Conservation (phyloP, 2,329 filamentous ascomycete species). For the Alternaria ethzedia region DNA sequence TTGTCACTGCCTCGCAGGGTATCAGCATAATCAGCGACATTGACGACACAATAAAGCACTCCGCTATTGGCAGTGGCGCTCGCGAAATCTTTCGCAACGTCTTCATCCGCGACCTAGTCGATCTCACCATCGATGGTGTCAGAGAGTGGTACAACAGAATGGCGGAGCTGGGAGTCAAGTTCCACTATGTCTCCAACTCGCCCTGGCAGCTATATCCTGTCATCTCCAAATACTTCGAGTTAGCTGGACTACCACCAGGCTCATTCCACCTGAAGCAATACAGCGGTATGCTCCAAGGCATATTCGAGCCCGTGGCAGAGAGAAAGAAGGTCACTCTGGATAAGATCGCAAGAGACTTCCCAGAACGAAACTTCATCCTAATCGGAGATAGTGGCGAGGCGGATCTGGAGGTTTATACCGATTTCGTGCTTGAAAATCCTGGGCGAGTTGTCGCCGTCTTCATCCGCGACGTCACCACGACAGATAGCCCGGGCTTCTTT, state of each 20-base stretch:
- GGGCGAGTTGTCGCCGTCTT: slow-evolving; percentile 85
- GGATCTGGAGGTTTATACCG: slow-evolving; percentile 95
- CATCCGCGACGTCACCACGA: slow-evolving; percentile 92
- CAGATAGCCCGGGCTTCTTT: slow-evolving; percentile 76
- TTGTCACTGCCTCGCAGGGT: slow-evolving; percentile 77
- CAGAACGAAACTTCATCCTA: slow-evolving; percentile 84
- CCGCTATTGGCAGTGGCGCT: slow-evolving; percentile 84
- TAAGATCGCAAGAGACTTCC: slow-evolving; percentile 86
- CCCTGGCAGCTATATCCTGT: slow-evolving; percentile 97
- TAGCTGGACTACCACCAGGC: slow-evolving; percentile 80
- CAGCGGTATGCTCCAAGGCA: slow-evolving; percentile 94
- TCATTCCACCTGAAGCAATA: slow-evolving; percentile 97
- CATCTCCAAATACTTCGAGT: slow-evolving; percentile 81
- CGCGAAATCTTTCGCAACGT: slow-evolving; percentile 96
- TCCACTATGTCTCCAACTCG: slow-evolving; percentile 99
- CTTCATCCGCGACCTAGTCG: slow-evolving; percentile 83
- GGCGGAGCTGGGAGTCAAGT: slow-evolving; percentile 78
- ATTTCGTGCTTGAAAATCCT: slow-evolving; percentile 84
- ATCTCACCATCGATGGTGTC: slow-evolving; percentile 85
- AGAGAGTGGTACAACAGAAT: slow-evolving; percentile 86
- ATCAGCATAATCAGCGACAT: slow-evolving; percentile 97
- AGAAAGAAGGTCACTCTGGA: slow-evolving; percentile 89
- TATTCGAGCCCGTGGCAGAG: slow-evolving; percentile 96
- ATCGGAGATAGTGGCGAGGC: slow-evolving; percentile 97
- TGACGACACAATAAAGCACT: slow-evolving; percentile 96